A percentile compares a stretch with the other conserved stretches of the same genome.
phyloP scores from a whole-genome alignment of 805 yeast genomes.

The Dipodascus geniculatus region DNA sequence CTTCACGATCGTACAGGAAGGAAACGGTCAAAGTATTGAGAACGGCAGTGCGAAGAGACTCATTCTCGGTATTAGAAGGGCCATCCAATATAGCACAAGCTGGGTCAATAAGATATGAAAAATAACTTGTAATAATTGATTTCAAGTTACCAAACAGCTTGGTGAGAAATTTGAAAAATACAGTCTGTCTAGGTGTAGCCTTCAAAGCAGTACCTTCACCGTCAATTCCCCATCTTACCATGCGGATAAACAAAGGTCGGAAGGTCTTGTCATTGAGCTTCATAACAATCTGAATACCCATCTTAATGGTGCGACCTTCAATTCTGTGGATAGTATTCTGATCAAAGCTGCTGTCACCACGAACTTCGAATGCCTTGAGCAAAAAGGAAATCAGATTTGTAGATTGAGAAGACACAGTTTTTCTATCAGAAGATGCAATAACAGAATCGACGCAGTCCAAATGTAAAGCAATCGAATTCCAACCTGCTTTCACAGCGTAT shows the following conservation, averaged over 20 bases:
- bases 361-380: conserved; percentile 56
- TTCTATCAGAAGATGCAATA: conserved; percentile 59
- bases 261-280: conserved; percentile 88
- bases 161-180: conserved; percentile 79
- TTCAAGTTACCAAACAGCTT: conserved; percentile 73
- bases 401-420: conserved; percentile 61
- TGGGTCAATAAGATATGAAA: conserved; percentile 74
- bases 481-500: conserved; percentile 21
- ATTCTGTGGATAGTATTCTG: conserved; percentile 67
- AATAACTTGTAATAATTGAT: conserved; percentile 81
- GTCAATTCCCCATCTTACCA: conserved; percentile 85
- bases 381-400: conserved; percentile 57
- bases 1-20: conserved; percentile 83
- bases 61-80: conserved; percentile 20
- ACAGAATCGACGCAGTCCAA: conserved; percentile 54
- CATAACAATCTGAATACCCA: conserved; percentile 70
- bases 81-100: conserved; percentile 43
- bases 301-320: conserved; percentile 61
- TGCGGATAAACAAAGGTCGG: conserved; percentile 79
- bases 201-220: conserved; percentile 40
- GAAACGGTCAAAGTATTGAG: conserved; percentile 66
- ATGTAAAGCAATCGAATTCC: conserved; percentile 51
- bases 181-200: conserved; percentile 42
- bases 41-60: conserved; percentile 52
- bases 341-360: conserved; percentile 48